These are phyloP conservation scores for Boletus mariae DNA, from an alignment of 1,284 basidiomycete genomes.

Conservation along the genomic window DNA sequence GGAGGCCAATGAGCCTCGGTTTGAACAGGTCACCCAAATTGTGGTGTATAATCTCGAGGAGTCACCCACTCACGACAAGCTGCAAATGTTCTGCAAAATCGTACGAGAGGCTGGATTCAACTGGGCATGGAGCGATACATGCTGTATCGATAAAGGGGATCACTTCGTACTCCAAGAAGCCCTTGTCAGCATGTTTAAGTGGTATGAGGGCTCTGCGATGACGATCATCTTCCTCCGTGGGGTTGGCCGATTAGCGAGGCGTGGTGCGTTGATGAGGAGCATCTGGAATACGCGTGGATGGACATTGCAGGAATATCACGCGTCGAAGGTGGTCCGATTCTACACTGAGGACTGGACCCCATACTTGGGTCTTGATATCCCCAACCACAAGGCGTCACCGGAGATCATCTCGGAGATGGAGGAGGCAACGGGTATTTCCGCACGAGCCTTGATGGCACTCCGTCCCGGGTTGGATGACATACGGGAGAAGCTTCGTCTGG, in stretches of 20 bases:
- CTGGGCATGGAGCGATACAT: too few species aligned
- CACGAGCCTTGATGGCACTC: neutral
- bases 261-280: neutral
- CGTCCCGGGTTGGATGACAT: neutral
- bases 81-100: conserved; percentile 3
- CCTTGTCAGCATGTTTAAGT: too few species aligned
- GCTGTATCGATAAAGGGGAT: neutral
- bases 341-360: too few species aligned
- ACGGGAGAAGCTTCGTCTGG: too few species aligned
- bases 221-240: neutral
- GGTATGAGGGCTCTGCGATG: too few species aligned
- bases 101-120: neutral
- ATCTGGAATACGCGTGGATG: neutral
- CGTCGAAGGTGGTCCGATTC: too few species aligned
- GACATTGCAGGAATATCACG: too few species aligned
- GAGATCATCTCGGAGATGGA: neutral
- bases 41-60: neutral
- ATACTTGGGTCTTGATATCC: neutral
- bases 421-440: neutral
- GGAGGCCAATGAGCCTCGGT: conserved; percentile 5
- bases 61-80: conserved; percentile 1
- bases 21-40: neutral
- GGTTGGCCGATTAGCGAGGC: neutral
- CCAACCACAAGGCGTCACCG: neutral
- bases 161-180: neutral